These are phyloP conservation scores for Hymenoscyphus linearis DNA, from an alignment of 2,329 filamentous ascomycete species.

Conservation along the genomic window DNA sequence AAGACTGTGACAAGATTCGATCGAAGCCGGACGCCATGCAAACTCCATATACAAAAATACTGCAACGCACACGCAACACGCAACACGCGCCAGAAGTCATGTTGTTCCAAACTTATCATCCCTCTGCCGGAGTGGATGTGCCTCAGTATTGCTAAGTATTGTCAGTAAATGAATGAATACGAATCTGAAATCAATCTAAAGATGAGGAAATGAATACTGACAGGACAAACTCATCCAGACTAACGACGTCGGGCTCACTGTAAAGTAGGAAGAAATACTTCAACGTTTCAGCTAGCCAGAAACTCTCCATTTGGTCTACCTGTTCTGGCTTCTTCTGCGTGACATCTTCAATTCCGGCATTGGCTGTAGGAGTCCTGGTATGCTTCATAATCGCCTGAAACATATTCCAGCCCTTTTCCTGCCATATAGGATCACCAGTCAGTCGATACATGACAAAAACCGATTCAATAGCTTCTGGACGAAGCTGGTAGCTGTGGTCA, in stretches of 20 bases:
- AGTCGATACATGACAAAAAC: slow-evolving; percentile 53
- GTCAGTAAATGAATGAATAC: not conserved
- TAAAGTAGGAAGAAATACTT: slow-evolving; percentile 56
- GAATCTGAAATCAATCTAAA: not conserved
- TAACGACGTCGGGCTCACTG: slow-evolving; percentile 43
- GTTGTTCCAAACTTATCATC: not conserved
- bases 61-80: too few relatives aligned
- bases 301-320: slow-evolving; percentile 51
- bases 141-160: slow-evolving; percentile 16
- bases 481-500: slow-evolving; percentile 14
- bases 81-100: not conserved
- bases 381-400: slow-evolving; percentile 39
- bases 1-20: too few relatives aligned
- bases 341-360: slow-evolving; percentile 39
- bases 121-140: slow-evolving; percentile 16
- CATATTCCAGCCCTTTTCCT: slow-evolving; percentile 42
- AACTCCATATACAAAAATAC: not conserved
- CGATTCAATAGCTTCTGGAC: slow-evolving; percentile 59
- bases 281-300: slow-evolving; percentile 58
- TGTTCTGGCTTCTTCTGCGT: slow-evolving; percentile 18
- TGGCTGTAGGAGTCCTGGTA: slow-evolving; percentile 37
- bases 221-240: slow-evolving; percentile 54
- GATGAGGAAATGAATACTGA: not conserved
- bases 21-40: not conserved
- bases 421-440: slow-evolving; percentile 24